These are phyloP conservation scores for Trichosporon ovoides DNA, from an alignment of 1,284 basidiomycete species.

Conservation along the genomic window DNA sequence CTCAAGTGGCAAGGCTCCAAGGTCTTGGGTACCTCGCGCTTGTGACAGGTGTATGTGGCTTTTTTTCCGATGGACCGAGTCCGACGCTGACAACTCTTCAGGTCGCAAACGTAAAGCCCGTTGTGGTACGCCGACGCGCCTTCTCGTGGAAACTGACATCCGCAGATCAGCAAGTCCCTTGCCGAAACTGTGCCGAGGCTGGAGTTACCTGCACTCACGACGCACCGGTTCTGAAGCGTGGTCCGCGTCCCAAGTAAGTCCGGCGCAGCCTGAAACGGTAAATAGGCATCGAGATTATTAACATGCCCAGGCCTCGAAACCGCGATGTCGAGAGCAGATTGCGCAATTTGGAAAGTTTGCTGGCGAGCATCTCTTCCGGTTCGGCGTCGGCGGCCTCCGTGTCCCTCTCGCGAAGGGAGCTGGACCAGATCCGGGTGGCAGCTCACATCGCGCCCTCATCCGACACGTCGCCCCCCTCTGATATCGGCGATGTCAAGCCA, in stretches of 20 bases:
- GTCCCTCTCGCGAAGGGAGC: constrained; percentile 24
- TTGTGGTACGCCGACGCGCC: constrained; percentile 24
- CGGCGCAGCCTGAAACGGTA: constrained; percentile 17
- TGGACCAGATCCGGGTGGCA: constrained; percentile 27
- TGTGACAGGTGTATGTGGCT: constrained; percentile 28
- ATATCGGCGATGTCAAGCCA: constrained; percentile 7
- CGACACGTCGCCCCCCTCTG: constrained; percentile 20
- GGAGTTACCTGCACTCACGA: constrained; percentile 30
- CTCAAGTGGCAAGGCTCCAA: constrained; percentile 23
- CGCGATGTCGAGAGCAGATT: constrained; percentile 29
- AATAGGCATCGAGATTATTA: constrained; percentile 27
- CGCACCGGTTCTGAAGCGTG: constrained; percentile 33
- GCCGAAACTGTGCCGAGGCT: constrained; percentile 30
- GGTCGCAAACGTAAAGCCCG: constrained; percentile 34
- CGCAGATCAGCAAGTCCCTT: constrained; percentile 31
- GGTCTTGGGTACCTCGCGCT: constrained; percentile 28
- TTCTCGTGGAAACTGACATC: not conserved
- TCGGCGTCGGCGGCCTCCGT: constrained; percentile 17
- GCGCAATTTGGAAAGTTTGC: constrained; percentile 30
- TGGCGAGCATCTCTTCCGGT: constrained; percentile 27
- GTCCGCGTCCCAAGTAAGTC: constrained; percentile 30
- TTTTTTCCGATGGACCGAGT: not conserved
- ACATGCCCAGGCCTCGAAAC: constrained; percentile 21
- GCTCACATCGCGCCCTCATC: constrained; percentile 26
- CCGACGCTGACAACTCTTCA: not conserved